Conservation (phyloP, 805 yeast species). For the Candida caryicola region DNA sequence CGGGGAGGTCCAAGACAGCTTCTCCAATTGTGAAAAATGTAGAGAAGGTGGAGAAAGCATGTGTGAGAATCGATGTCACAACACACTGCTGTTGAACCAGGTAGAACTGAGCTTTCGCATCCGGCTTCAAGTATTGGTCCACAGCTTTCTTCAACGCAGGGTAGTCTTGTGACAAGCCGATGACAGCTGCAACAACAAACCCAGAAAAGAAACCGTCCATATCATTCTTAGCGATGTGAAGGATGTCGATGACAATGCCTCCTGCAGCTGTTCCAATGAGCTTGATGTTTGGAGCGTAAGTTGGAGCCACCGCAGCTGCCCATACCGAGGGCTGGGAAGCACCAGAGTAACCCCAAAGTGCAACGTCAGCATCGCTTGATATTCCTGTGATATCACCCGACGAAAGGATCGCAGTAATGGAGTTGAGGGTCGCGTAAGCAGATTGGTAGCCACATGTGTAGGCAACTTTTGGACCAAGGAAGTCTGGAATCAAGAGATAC, state of each 20-base stretch:
- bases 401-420: slow-evolving; percentile 15
- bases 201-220: slow-evolving; percentile 29
- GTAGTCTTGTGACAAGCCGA: slow-evolving; percentile 31
- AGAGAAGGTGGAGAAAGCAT: neutral
- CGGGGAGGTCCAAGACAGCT: slow-evolving; percentile 1
- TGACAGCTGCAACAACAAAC: slow-evolving; percentile 25
- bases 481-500: slow-evolving; percentile 19
- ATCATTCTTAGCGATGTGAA: slow-evolving; percentile 20
- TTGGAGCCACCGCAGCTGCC: slow-evolving; percentile 23
- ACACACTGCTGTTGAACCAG: slow-evolving; percentile 4
- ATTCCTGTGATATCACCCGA: slow-evolving; percentile 15
- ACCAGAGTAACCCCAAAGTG: slow-evolving; percentile 25
- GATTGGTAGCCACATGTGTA: slow-evolving; percentile 19
- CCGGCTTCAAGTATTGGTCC: no score
- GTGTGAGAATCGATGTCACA: neutral
- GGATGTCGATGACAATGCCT: slow-evolving; percentile 33
- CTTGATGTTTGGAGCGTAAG: slow-evolving; percentile 21
- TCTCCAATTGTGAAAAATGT: slow-evolving; percentile 1
- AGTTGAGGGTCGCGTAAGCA: slow-evolving; percentile 19
- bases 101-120: no score
- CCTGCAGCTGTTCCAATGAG: slow-evolving; percentile 33
- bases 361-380: slow-evolving; percentile 12
- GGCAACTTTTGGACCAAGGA: slow-evolving; percentile 19
- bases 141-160: slow-evolving; percentile 23
- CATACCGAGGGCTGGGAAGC: slow-evolving; percentile 24